These are phyloP conservation scores for Aspergillus avenaceus DNA, from an alignment of 495 filamentous ascomycete species.

Conservation along the genomic window DNA sequence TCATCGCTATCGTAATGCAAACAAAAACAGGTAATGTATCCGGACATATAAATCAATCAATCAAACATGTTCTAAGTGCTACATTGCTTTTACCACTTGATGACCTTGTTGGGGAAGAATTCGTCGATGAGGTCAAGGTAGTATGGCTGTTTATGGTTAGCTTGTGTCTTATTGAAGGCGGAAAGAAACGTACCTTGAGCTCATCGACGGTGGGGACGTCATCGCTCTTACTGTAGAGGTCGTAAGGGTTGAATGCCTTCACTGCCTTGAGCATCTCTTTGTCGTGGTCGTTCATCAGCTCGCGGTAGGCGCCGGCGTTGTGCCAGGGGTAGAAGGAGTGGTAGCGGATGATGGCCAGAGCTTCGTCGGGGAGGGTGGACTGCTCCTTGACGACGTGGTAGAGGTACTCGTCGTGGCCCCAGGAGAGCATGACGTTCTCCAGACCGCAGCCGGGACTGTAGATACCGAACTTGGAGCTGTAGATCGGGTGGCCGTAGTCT, in stretches of 20 bases:
- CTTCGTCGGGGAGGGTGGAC: conserved; percentile 69
- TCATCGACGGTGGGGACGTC: conserved; percentile 68
- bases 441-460: conserved; percentile 73
- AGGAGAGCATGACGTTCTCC: conserved; percentile 81
- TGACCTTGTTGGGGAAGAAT: conserved; percentile 71
- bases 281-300: conserved; percentile 80
- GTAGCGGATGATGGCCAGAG: conserved; percentile 85
- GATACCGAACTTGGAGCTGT: conserved; percentile 69
- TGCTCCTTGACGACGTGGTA: conserved; percentile 81
- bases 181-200: conserved; percentile 50
- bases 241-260: conserved; percentile 84
- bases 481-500: conserved; percentile 61
- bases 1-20: conserved; percentile 8
- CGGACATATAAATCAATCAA: neutral
- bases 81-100: conserved; percentile 60
- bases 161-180: neutral
- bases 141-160: conserved; percentile 54
- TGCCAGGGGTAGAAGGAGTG: conserved; percentile 94
- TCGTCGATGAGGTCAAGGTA: conserved; percentile 82
- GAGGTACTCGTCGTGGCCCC: conserved; percentile 91
- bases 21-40: neutral
- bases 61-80: neutral
- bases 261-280: conserved; percentile 74
- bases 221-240: conserved; percentile 90
- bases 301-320: conserved; percentile 66